A percentile compares a stretch with the other conserved stretches of the same genome.
These are phyloP conservation scores for Ogataea kodamae DNA, from an alignment of 805 yeast species.

Conservation along the genomic window DNA sequence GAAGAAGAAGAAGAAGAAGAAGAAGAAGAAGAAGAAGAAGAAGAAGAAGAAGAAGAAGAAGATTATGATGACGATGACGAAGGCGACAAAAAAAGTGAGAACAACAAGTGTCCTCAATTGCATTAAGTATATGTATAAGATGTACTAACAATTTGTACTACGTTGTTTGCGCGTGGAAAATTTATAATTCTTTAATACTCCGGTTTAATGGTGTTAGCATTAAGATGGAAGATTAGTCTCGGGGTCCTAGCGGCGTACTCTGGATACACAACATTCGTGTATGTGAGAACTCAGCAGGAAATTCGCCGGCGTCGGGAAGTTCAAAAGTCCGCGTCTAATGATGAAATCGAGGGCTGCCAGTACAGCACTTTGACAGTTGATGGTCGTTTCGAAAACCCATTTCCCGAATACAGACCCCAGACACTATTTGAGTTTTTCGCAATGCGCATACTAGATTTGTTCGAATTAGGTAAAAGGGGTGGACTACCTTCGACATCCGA, in stretches of 20 bases:
- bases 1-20: too few relatives aligned
- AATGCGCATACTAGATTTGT: constrained; percentile 67
- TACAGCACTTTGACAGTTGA: constrained; percentile 50
- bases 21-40: constrained; percentile 16
- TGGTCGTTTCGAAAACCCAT: constrained; percentile 89
- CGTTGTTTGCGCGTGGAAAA: constrained; percentile 5
- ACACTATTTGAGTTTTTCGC: constrained; percentile 80
- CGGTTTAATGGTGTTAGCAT: constrained; percentile 14
- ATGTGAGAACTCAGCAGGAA: constrained; percentile 49
- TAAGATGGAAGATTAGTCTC: constrained; percentile 38
- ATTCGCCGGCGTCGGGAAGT: constrained; percentile 42
- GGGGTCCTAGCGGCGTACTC: constrained; percentile 55
- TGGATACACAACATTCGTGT: constrained; percentile 61
- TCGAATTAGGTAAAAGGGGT: constrained; percentile 58
- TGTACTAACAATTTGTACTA: constrained; percentile 5
- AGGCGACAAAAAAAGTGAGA: too few relatives aligned
- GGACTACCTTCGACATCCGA: constrained; percentile 48
- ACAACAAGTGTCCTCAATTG: background rate
- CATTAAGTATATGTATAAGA: constrained; percentile 3
- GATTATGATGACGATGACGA: constrained; percentile 5
- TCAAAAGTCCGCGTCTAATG: constrained; percentile 6
- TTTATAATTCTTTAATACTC: constrained; percentile 1
- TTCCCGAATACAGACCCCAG: constrained; percentile 84
- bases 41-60: constrained; percentile 13
- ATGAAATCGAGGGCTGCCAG: constrained; percentile 17